These are phyloP conservation scores for Aspergillus egyptiacus DNA, from an alignment of 495 filamentous ascomycete genomes.

Conservation along the genomic window DNA sequence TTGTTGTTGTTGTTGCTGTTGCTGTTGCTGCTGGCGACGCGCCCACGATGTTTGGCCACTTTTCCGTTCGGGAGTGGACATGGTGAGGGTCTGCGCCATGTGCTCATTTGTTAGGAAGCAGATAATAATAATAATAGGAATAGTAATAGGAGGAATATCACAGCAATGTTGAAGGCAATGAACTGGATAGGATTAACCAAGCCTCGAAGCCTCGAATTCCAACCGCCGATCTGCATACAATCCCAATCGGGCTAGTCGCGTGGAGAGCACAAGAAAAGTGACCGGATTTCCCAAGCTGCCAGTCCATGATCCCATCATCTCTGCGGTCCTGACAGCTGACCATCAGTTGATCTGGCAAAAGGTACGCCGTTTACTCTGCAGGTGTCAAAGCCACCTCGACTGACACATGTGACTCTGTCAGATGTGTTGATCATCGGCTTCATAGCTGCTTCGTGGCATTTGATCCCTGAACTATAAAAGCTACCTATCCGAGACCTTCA, in stretches of 20 bases:
- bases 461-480: conserved; percentile 9
- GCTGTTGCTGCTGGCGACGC: conserved; percentile 25
- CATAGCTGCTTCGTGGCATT: conserved; percentile 11
- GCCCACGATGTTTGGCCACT: conserved; percentile 16
- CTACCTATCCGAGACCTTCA: neutral
- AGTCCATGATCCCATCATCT: neutral
- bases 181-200: too few relatives aligned
- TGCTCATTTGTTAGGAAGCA: neutral
- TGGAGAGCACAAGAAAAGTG: conserved; percentile 10
- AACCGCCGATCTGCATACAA: neutral
- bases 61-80: conserved; percentile 24
- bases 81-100: conserved; percentile 14
- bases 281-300: neutral
- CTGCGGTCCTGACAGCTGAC: too few relatives aligned
- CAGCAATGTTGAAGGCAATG: too few relatives aligned
- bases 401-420: conserved; percentile 33
- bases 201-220: neutral
- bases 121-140: neutral
- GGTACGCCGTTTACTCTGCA: neutral
- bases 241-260: conserved; percentile 15
- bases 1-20: conserved; percentile 18
- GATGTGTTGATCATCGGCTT: conserved; percentile 22
- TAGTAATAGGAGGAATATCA: neutral
- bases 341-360: conserved; percentile 7
- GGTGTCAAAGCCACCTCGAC: neutral